Evolutionary conservation across 441 rosid genomes (phyloP).

Genomic region (Brassica balearica): DNA sequence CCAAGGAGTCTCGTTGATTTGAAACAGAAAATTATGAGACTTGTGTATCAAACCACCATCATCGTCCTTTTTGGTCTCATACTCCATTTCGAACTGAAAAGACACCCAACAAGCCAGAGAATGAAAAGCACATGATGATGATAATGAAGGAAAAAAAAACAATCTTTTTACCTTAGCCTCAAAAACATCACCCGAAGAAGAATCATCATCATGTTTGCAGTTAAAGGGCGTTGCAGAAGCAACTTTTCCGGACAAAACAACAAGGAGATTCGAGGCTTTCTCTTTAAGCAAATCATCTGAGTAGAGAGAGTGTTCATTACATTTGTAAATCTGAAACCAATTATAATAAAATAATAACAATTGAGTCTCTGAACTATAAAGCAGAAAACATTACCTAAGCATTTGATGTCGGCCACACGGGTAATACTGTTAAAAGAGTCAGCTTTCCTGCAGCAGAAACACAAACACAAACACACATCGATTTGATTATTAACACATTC

Average conservation of each 20-base stretch:
- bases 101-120: neutral
- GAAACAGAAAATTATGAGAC: neutral
- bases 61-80: neutral
- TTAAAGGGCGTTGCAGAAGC: constrained; percentile 9
- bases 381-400: neutral
- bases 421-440: neutral
- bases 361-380: neutral
- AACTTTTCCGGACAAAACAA: constrained; percentile 29
- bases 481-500: neutral
- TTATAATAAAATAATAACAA: neutral
- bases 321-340: constrained; percentile 4
- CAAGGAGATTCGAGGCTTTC: constrained; percentile 20
- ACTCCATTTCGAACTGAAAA: neutral
- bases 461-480: neutral
- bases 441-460: neutral
- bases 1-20: constrained; percentile 18
- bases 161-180: neutral
- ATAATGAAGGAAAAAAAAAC: neutral
- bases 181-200: neutral
- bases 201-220: neutral
- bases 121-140: neutral
- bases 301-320: neutral
- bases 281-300: constrained; percentile 16
- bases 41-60: neutral
- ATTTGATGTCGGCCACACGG: neutral